Evolutionary conservation across 139 green algal genomes (phyloP).

Genomic region (Haematococcus sp.): DNA sequence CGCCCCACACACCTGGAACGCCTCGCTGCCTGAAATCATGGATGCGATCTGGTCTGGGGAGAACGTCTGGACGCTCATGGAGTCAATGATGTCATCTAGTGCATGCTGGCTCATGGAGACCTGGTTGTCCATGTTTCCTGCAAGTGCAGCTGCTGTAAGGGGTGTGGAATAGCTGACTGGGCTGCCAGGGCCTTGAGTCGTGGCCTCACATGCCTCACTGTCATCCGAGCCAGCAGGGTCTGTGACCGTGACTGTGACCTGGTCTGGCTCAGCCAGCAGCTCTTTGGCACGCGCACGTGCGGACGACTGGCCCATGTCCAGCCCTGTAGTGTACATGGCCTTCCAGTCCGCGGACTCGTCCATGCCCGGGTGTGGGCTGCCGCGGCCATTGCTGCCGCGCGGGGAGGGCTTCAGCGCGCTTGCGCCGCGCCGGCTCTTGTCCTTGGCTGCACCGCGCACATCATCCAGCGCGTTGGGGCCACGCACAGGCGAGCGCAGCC

Average conservation of each 20-base stretch:
- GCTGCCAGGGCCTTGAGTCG: no score
- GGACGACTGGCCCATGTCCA: constrained; percentile 5
- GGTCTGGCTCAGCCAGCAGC: constrained; percentile 22
- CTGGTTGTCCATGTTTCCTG: neutral
- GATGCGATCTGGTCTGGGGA: constrained; percentile 32
- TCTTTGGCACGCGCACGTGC: constrained; percentile 7
- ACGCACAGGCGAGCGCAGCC: neutral
- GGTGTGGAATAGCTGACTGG: no score
- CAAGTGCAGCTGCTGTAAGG: no score
- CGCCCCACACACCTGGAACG: constrained; percentile 19
- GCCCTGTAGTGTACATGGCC: constrained; percentile 15
- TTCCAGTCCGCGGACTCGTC: constrained; percentile 16
- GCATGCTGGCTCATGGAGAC: constrained; percentile 40
- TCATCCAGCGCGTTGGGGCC: constrained; percentile 26
- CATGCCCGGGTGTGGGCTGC: constrained; percentile 11
- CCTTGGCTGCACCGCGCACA: constrained; percentile 20
- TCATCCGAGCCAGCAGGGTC: no score
- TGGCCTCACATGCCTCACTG: neutral
- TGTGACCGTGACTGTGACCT: constrained; percentile 7
- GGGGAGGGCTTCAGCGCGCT: constrained; percentile 5
- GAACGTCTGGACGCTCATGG: constrained; percentile 48
- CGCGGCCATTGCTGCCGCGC: neutral
- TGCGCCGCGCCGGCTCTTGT: constrained; percentile 24
- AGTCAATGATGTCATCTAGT: constrained; percentile 42
- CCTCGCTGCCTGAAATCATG: constrained; percentile 36